Base-by-base conservation (phyloP, 768 basidiomycete genomes). In the Amanita subjunquillea region DNA sequence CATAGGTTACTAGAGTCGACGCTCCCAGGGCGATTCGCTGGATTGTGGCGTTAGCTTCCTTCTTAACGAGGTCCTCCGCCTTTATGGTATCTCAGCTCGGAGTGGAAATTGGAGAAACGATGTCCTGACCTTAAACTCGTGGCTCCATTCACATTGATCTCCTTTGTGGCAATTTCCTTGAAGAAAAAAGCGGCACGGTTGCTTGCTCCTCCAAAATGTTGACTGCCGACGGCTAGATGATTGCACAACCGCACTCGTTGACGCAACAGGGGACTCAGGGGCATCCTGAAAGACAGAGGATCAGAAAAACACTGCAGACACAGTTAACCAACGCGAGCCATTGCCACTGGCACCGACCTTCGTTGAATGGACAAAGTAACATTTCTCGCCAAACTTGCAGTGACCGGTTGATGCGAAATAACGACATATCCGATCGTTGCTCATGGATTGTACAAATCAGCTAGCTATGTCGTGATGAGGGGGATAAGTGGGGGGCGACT, bases 1-100 rank as follows among this genome's bases (percentile, higher is more conserved):
- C 67, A 39, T 68, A 81, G 2, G 76, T 76, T 12, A 78, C 73
- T 43, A 81, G 65, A 37, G 72, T 74, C 13, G 71, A 67, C 15
- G 38, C 38, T 6, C 72, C 74, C 15, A 68, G 67, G n/a, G 79
- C 71, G n/a, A 76, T 55, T 41, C 68, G 69, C 49, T 64, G 74
- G 12, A 73, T 67, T 1, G 67, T 71, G 42, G 65, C 66, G 3
- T 67, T 58, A 2, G 76, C 78, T 32, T 79, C 77, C 51, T 63
- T 63, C 55, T 63, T 62, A 30, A 34, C 25, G n/a, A 39, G n/a
- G 15, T 50, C 36, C 23, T 17, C 37, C 17, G 12, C 9, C 25
- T 50, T 38, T 4, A 12, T 22, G 38, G n/a, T 15, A 10, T 38
- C 27, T 49, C 17, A 25, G 23, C 20, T 15, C n/a, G 20, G 7